Conservation (phyloP, 179 eudicot genomes). For the Silene noctiflora region DNA sequence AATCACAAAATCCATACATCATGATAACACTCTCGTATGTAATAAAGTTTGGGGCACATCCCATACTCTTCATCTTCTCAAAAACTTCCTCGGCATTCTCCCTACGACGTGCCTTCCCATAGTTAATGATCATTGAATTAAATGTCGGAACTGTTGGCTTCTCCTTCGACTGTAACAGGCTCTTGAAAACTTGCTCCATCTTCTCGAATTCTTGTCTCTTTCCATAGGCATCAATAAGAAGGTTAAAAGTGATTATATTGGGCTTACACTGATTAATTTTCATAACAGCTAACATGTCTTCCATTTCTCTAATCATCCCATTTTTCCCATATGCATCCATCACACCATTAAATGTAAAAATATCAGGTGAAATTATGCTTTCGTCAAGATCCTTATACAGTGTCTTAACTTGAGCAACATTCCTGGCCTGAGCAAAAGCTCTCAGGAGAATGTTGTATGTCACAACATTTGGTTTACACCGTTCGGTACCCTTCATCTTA, state of each 20-base stretch:
- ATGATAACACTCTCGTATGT: constrained; percentile 76
- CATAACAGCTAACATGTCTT: constrained; percentile 66
- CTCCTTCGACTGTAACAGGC: constrained; percentile 78
- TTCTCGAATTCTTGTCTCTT: constrained; percentile 86
- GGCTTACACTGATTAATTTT: constrained; percentile 72
- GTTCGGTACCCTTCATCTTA: constrained; percentile 84
- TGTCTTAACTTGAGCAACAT: constrained; percentile 56
- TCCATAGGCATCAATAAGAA: constrained; percentile 91
- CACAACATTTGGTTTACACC: constrained; percentile 74
- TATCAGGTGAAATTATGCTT: constrained; percentile 69
- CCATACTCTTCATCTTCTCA: constrained; percentile 61
- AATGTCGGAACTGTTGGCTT: constrained; percentile 86
- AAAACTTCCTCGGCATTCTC: constrained; percentile 76
- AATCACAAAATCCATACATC: constrained; percentile 87
- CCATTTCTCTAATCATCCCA: constrained; percentile 96
- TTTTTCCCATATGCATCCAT: constrained; percentile 97
- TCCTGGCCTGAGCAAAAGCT: constrained; percentile 83
- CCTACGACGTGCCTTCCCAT: constrained; percentile 85
- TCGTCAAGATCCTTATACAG: constrained; percentile 82
- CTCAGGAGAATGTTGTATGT: constrained; percentile 88
- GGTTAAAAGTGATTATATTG: constrained; percentile 73
- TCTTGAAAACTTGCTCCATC: constrained; percentile 94
- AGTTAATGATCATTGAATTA: constrained; percentile 89
- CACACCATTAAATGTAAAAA: constrained; percentile 81
- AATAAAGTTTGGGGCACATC: constrained; percentile 63